Evolutionary conservation across 805 yeast species (phyloP), one percentile per base, ranked within the genome.

Genomic region (Pichia manshurica): DNA sequence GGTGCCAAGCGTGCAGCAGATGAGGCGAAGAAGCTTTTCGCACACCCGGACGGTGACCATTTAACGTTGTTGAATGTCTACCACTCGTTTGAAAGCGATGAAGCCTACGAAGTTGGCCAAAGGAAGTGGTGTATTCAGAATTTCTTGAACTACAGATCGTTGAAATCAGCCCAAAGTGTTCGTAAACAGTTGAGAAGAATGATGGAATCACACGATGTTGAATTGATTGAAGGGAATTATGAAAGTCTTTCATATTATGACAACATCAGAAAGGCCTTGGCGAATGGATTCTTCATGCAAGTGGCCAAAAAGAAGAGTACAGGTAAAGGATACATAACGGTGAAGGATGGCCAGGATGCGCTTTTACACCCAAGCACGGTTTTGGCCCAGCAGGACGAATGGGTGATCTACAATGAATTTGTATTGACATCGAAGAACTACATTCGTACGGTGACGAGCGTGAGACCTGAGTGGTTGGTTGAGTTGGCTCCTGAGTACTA

Each of bases 201-300:
- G 54, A 87, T 93, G 97, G 83, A 82, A 56, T 75, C 84, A 47
- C 77, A 82, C 59, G 93, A 86, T 58, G 68, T 91, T 48, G 87
- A 82, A 48, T 67, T 93, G 46, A 73, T 77, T 50, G 78, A 88
- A 42, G 82, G 88, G 2, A 82, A 84, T 36, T 76, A 68, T 52
- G 84, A 78, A 23, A 82, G 81, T 58, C 78, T 77, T 44, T 61
- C 63, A 37, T 89, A 87, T 68, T 83, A 82, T 65, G 81, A 77
- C 56, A 84, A 87, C 58, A 82, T 93, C 54, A 76, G 95, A 48
- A 86, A 84, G 64, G 96, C 98, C 0, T 68, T 93, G 49, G 76
- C 87, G 4, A 78, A 87, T n/a, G 99, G 99, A 2, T 90, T 89
- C 66, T 93, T 93, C 72, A 90, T 93, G 98, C 99, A 93, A 71